These are phyloP conservation scores for Neohortaea acidophila DNA, from an alignment of 495 filamentous ascomycete species.

Conservation along the genomic window DNA sequence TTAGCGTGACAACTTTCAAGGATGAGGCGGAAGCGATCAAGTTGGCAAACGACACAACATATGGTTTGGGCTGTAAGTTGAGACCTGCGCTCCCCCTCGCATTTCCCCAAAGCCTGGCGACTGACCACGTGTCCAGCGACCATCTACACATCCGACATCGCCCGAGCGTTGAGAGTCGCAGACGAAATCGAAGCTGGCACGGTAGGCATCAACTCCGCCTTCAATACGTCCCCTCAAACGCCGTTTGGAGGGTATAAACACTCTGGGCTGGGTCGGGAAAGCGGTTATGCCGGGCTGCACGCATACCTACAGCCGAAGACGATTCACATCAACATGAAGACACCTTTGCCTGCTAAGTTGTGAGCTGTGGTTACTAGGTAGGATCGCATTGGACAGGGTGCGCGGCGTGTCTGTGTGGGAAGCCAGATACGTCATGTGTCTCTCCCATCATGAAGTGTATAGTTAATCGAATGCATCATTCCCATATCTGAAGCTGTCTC, in stretches of 20 bases:
- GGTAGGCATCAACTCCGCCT: constrained; percentile 39
- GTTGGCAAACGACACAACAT: constrained; percentile 35
- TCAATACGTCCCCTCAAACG: constrained; percentile 24
- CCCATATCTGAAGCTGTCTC: too few relatives aligned
- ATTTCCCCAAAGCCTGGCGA: too few relatives aligned
- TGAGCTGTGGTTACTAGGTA: too few relatives aligned
- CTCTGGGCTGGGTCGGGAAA: constrained; percentile 35
- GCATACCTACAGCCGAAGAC: constrained; percentile 34
- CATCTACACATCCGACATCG: constrained; percentile 39
- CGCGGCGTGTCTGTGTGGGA: too few relatives aligned
- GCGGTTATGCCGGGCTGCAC: constrained; percentile 29
- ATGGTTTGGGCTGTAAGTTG: constrained; percentile 25
- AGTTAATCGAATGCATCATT: too few relatives aligned
- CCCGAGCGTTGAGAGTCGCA: constrained; percentile 34
- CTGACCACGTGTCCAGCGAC: too few relatives aligned
- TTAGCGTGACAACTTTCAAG: constrained; percentile 36
- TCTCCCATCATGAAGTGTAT: too few relatives aligned
- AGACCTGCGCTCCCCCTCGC: not conserved
- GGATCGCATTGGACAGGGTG: too few relatives aligned
- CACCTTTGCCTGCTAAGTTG: too few relatives aligned
- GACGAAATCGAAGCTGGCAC: constrained; percentile 36
- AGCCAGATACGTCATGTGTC: too few relatives aligned
- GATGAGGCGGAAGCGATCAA: constrained; percentile 38
- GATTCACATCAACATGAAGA: constrained; percentile 31
- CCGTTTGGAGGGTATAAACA: constrained; percentile 41